Percentiles rank a stretch among this genome's conserved stretches.
These are phyloP conservation scores for Trametes versicolor DNA, from an alignment of 1,284 basidiomycete genomes.

Conservation along the genomic window DNA sequence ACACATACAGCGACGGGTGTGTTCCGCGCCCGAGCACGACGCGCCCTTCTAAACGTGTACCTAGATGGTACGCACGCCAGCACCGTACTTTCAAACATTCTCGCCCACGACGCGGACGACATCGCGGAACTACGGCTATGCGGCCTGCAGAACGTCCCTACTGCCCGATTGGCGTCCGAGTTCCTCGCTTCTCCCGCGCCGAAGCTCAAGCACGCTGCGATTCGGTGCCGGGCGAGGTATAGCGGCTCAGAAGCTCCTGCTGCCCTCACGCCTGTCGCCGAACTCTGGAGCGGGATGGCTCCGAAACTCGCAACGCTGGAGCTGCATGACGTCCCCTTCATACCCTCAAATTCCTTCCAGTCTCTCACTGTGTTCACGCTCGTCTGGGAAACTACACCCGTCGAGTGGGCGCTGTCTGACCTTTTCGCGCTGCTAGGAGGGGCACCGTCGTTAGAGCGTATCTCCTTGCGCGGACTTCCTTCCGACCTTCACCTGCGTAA, in stretches of 20 bases:
- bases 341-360: constrained; percentile 26
- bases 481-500: constrained; percentile 20
- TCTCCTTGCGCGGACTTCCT: constrained; percentile 22
- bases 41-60: constrained; percentile 20
- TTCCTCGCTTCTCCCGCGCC: constrained; percentile 25
- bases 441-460: constrained; percentile 10
- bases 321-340: constrained; percentile 29
- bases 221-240: constrained; percentile 11
- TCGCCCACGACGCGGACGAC: neutral
- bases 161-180: constrained; percentile 11
- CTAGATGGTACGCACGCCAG: constrained; percentile 16
- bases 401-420: constrained; percentile 21
- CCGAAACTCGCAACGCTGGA: constrained; percentile 23
- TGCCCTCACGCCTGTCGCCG: constrained; percentile 1
- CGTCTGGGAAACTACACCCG: constrained; percentile 14
- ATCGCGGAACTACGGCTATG: constrained; percentile 23
- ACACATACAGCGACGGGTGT: constrained; percentile 7
- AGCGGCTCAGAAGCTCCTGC: neutral
- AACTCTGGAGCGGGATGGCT: constrained; percentile 22
- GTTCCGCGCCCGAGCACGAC: constrained; percentile 23
- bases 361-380: constrained; percentile 12
- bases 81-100: neutral
- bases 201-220: constrained; percentile 18
- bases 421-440: constrained; percentile 15
- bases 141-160: constrained; percentile 15